Base-by-base conservation (phyloP, 495 filamentous ascomycete genomes). In the Ascobolus immersus region DNA sequence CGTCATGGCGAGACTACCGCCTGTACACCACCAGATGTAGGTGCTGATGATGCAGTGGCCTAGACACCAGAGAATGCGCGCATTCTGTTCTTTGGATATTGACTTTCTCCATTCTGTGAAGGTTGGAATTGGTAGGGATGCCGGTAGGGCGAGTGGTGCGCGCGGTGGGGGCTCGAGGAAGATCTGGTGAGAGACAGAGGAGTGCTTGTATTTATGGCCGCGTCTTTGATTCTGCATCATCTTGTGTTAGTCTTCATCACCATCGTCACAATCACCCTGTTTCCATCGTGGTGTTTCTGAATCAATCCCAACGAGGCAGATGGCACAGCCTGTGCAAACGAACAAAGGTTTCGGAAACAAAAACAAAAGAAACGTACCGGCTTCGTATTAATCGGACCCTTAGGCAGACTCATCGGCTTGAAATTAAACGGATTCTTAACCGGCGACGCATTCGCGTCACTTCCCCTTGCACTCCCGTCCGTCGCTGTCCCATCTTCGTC, bases 181-280 rank as follows among this genome's bases (percentile, higher is more conserved):
- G 49, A 96, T 82, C 51, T 90, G 79, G 50, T 93, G 84, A 14
- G 78, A 90, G 32, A 96, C 78, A 45, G 77, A 86, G 49, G 76
- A 84, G 58, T 94, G 86, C 42, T 92, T 91, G 64, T 94, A 96
- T 48, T 86, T 81, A 58, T 96, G 86, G 19, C 86, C 86, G 34
- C 82, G 73, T 36, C 86, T 69, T 52, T 91, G 80, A 41, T 84
- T 86, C 44, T 93, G 67, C 39, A 69, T 73, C 69, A 77, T 48
- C 3, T 36, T 24, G 26, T 21, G 28, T 41, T 32, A 50, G 17
- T 17, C 18, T 15, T n/a, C 4, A 11, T 30, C 8, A 8, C 1
- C 8, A 8, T 1, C 28, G 14, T 17, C 18, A 36, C 14, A 40
- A 25, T 26, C 31, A 18, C 15, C 5, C 36, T 37, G 13, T 21